A percentile compares a stretch with the other conserved stretches of the same genome.
phyloP scores from a whole-genome alignment of 1,139 yeast species.

The Dujonia santamariae region DNA sequence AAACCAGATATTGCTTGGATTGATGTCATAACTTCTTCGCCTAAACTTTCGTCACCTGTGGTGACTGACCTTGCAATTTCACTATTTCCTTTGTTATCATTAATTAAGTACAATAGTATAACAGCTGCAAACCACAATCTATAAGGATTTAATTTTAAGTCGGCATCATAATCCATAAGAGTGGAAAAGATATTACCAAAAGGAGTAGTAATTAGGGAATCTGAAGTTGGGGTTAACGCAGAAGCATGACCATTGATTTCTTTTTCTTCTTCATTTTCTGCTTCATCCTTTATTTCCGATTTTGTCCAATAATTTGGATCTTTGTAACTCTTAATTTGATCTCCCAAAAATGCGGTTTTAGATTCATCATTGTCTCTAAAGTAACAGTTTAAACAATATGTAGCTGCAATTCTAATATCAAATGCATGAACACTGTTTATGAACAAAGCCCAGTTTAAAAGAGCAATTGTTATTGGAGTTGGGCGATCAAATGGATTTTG shows the following conservation, averaged over 20 bases:
- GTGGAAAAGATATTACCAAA: slow-evolving; percentile 60
- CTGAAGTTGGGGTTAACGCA: not conserved
- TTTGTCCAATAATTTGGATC: slow-evolving; percentile 19
- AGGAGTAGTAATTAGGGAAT: slow-evolving; percentile 19
- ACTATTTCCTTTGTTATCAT: slow-evolving; percentile 52
- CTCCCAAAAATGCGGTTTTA: slow-evolving; percentile 56
- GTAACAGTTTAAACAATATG: slow-evolving; percentile 63
- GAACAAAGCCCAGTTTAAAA: slow-evolving; percentile 77
- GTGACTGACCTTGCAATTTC: slow-evolving; percentile 51
- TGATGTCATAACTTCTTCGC: slow-evolving; percentile 73
- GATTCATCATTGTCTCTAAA: slow-evolving; percentile 65
- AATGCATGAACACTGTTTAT: slow-evolving; percentile 82
- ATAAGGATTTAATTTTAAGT: slow-evolving; percentile 77
- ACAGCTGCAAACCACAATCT: slow-evolving; percentile 82
- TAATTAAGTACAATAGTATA: slow-evolving; percentile 60
- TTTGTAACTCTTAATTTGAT: slow-evolving; percentile 55
- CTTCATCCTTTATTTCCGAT: slow-evolving; percentile 7
- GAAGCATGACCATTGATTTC: slow-evolving; percentile 5
- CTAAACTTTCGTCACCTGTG: slow-evolving; percentile 64
- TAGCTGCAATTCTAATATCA: slow-evolving; percentile 74
- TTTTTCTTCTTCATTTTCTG: slow-evolving; percentile 6
- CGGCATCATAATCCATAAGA: slow-evolving; percentile 76
- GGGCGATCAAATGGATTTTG: slow-evolving; percentile 30
- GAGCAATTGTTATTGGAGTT: slow-evolving; percentile 69
- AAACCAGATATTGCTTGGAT: slow-evolving; percentile 81